Evolutionary conservation across 352 stramenopile species (phyloP).

Genomic region (Pythium aphanidermatum): DNA sequence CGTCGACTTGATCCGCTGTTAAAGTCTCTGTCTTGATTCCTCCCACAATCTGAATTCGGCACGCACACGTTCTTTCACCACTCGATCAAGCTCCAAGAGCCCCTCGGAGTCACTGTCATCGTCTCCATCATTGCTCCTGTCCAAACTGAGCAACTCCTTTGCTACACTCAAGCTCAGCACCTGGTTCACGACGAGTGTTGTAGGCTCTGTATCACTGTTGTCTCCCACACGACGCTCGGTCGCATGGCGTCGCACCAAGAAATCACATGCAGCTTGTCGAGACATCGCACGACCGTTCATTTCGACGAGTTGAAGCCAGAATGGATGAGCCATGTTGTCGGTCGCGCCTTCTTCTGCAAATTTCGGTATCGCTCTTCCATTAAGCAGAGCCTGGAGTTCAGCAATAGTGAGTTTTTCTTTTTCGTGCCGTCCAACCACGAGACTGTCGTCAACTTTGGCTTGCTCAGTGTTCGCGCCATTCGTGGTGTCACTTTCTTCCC

Average conservation of each 20-base stretch:
- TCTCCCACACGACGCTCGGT: slow-evolving; percentile 12
- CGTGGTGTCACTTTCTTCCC: no score
- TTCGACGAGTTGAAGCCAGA: slow-evolving; percentile 40
- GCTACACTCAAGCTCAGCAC: slow-evolving; percentile 3
- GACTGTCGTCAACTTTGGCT: slow-evolving; percentile 21
- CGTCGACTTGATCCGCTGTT: no score
- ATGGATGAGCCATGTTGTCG: slow-evolving; percentile 8
- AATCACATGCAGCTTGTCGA: slow-evolving; percentile 24
- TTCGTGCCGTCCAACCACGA: slow-evolving; percentile 38
- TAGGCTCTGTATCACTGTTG: neutral
- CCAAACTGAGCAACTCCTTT: slow-evolving; percentile 10
- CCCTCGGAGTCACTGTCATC: neutral
- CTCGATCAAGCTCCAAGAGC: slow-evolving; percentile 4
- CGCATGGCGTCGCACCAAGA: slow-evolving; percentile 35
- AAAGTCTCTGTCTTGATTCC: no score
- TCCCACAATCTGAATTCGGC: slow-evolving; percentile 13
- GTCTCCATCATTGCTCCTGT: neutral
- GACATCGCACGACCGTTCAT: slow-evolving; percentile 29
- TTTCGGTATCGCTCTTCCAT: no score
- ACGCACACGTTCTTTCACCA: slow-evolving; percentile 5
- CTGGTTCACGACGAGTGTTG: slow-evolving; percentile 9
- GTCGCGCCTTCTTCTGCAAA: neutral
- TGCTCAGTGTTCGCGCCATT: slow-evolving; percentile 5
- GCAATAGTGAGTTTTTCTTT: slow-evolving; percentile 52
- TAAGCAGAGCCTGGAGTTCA: slow-evolving; percentile 38